Evolutionary conservation across 805 yeast species (phyloP), one percentile per base, ranked within the genome.

Genomic region (Cyberlindnera subsufficiens): DNA sequence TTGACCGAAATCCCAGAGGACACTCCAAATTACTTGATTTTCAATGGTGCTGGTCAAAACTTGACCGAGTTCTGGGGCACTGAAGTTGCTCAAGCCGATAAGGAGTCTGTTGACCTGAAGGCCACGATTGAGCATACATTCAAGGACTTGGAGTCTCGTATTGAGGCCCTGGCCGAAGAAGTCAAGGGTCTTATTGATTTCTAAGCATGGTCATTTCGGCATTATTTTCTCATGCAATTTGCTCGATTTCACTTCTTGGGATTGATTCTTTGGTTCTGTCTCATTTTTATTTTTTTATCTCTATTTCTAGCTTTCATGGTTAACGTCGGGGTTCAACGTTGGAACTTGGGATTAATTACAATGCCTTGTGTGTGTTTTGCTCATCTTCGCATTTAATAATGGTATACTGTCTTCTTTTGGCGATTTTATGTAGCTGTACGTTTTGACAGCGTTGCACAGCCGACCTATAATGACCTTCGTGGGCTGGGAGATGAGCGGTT

Each of bases 31-130:
- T 64, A 75, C 49, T 75, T 86, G 65, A 84, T 86, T 39, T 86
- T 68, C 72, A 86, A 86, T 58, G 95, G 93, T 72, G 93, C 79
- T 45, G 93, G 91, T 53, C 79, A 76, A 58, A 80, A 81, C 64
- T 60, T 70, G 65, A 56, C 63, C 35, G 63, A 49, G 39, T 58
- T 58, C 58, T 58, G 62, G 62, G 54, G 51, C 16, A 15, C 17
- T 29, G 44, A 31, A 19, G 25, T 27, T 8, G 34, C 38, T 13
- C 46, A 45, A 20, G 38, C 45, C 13, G 38, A 38, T 29, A 13
- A 43, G 16, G 40, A 39, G 42, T 25, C 45, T 27, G 20, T 36
- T 17, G 47, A 43, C 35, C 16, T 45, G 37, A 33, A 39, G 29
- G 37, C 39, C 19, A 29, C 46, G 17, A 49, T 52, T 39, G 53